A percentile compares a stretch with the other conserved stretches of the same genome.
phyloP scores from a whole-genome alignment of 2,329 filamentous ascomycete genomes.

The Clarireedia paspali region DNA sequence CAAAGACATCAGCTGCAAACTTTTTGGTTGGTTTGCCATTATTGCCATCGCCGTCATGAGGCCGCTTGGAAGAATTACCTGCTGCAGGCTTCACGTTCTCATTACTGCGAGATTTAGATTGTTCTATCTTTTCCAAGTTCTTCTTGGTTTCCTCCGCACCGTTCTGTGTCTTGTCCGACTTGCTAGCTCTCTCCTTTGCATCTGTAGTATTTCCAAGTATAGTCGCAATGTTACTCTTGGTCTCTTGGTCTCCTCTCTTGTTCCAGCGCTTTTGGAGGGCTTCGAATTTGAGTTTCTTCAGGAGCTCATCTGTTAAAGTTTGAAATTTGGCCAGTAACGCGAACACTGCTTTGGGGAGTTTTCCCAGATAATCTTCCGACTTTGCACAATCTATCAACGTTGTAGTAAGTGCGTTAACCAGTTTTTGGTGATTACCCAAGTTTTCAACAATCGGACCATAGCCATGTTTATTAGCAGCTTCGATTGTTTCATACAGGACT shows the following conservation, averaged over 20 bases:
- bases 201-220: constrained; percentile 38
- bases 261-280: constrained; percentile 55
- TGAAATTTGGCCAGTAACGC: constrained; percentile 54
- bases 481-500: constrained; percentile 42
- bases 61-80: constrained; percentile 23
- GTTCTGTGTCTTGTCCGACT: constrained; percentile 36
- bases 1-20: constrained; percentile 24
- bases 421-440: constrained; percentile 48
- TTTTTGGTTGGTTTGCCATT: constrained; percentile 28
- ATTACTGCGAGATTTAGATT: constrained; percentile 17
- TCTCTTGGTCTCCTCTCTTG: constrained; percentile 56
- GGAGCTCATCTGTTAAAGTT: constrained; percentile 48
- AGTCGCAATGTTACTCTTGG: constrained; percentile 51
- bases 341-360: constrained; percentile 47
- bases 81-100: constrained; percentile 14
- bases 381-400: constrained; percentile 48
- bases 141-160: constrained; percentile 21
- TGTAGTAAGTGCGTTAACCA: constrained; percentile 47
- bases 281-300: constrained; percentile 58
- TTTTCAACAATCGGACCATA: constrained; percentile 50
- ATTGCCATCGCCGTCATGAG: constrained; percentile 26
- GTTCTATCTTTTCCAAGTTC: constrained; percentile 19
- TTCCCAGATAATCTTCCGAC: constrained; percentile 43
- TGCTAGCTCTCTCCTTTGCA: constrained; percentile 29
- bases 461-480: constrained; percentile 46